Evolutionary conservation across 73 alveolate species (phyloP).

Genomic region (Symbiodinium natans): DNA sequence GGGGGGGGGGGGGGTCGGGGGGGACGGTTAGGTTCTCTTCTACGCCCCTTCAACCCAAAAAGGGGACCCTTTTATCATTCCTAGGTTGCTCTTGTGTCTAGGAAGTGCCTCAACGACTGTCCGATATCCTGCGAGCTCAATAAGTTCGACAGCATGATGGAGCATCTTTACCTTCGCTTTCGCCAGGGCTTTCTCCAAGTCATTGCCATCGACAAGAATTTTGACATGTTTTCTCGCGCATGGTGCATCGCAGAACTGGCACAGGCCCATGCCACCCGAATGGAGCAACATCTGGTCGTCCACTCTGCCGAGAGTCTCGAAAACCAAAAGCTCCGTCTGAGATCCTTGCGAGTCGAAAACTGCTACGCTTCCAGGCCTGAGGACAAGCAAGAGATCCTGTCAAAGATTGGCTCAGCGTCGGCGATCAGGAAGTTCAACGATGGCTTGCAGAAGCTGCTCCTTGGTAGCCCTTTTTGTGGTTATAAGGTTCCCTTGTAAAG

Average conservation of each 20-base stretch:
- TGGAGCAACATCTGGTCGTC: background rate
- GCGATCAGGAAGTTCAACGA: constrained; percentile 32
- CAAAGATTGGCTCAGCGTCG: background rate
- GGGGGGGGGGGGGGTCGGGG: too few relatives aligned
- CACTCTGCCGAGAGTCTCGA: background rate
- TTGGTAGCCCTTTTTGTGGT: too few relatives aligned
- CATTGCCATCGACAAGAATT: background rate
- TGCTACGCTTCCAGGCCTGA: background rate
- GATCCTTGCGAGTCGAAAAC: background rate
- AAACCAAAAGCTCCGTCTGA: background rate
- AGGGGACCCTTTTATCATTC: too few relatives aligned
- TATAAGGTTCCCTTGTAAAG: too few relatives aligned
- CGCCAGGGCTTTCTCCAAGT: too few relatives aligned
- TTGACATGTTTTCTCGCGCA: background rate
- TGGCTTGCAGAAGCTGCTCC: constrained; percentile 21
- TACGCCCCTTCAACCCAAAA: too few relatives aligned
- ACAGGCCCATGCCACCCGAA: background rate
- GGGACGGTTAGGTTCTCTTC: too few relatives aligned
- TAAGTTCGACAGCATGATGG: constrained; percentile 23
- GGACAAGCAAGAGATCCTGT: background rate
- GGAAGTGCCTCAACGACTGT: too few relatives aligned
- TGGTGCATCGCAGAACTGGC: constrained; percentile 38
- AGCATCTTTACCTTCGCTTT: background rate
- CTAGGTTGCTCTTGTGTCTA: too few relatives aligned
- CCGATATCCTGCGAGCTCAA: constrained; percentile 12